Base-by-base conservation (phyloP, 192 early-diverging fungal genomes). In the Rhizophagus sp. region DNA sequence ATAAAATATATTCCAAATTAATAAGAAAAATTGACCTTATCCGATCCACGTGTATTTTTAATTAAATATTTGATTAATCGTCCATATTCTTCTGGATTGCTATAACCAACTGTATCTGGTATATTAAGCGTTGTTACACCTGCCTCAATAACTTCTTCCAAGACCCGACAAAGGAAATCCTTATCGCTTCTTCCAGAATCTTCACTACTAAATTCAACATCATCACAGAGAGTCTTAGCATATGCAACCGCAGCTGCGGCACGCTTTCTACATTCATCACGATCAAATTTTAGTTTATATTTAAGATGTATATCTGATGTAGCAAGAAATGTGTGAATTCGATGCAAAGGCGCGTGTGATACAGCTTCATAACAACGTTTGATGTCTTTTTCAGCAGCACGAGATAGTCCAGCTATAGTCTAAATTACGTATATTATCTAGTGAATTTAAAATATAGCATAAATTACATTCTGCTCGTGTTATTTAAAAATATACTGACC, bases 81-180 rank as follows among this genome's bases (percentile, higher is more conserved):
- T 11, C 97, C 97, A 83, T 96, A 97, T 85, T 99, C 93, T 64
- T 92, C 88, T 9, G 97, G 97, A 25, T 88, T 94, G 82, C 94
- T 97, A 88, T 98, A 98, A 0, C 97, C 97, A 33, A 99, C 97
- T 0, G 97, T 99, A 82, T 99, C 97, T n/a, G 97, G 96, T 75
- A 99, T 97, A 84, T 99, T 99, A 69, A 99, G 84, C 8, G 97
- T 99, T 2, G 94, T 95, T 17, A 96, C 97, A 50, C 97, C 97
- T 13, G 96, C 96, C 78, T 89, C 88, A 76, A 96, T 94, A 47
- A 97, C 95, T 50, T 89, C 89, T 5, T 86, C 89, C 27, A 99
- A 85, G 15, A 97, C 93, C 79, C 90, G 79, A 85, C 93, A 94
- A 83, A 99, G 82, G 80, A 99, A 99, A 33, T 91, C 94, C n/a